A percentile compares a stretch with the other conserved stretches of the same genome.
Evolutionary conservation across 2,329 filamentous ascomycete genomes (phyloP).

Genomic region (Lachnellula cervina): DNA sequence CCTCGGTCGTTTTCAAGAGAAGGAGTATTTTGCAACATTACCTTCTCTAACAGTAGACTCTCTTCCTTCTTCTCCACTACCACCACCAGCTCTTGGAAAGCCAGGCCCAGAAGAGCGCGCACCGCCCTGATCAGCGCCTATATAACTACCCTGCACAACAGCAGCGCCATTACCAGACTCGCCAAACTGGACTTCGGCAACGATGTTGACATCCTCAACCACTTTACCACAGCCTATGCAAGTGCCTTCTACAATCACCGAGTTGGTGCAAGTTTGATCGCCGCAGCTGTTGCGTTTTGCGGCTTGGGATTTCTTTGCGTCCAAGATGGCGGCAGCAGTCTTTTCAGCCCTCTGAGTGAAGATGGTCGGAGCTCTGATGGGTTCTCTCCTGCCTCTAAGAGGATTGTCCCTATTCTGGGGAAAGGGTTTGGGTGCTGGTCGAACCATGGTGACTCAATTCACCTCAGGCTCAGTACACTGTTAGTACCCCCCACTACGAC

Average conservation of each 20-base stretch:
- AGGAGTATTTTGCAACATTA: conserved; percentile 15
- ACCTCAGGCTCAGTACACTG: neutral
- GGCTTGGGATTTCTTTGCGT: neutral
- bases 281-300: conserved; percentile 2
- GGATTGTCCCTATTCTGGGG: conserved; percentile 14
- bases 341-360: conserved; percentile 9
- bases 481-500: conserved; percentile 4
- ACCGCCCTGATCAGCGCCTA: conserved; percentile 74
- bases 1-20: neutral
- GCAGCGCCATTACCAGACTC: conserved; percentile 82
- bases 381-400: conserved; percentile 13
- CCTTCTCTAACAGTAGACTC: conserved; percentile 54
- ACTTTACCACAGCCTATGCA: conserved; percentile 84
- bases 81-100: conserved; percentile 54
- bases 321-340: conserved; percentile 12
- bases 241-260: conserved; percentile 59
- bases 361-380: conserved; percentile 20
- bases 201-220: conserved; percentile 81
- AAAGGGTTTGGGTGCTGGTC: conserved; percentile 5
- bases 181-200: conserved; percentile 86
- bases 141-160: conserved; percentile 83
- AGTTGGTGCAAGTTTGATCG: conserved; percentile 51
- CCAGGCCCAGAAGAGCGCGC: conserved; percentile 52
- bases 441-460: neutral
- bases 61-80: conserved; percentile 44